phyloP scores from a whole-genome alignment of 2,329 filamentous ascomycete genomes.

The Kalmusia sp. region DNA sequence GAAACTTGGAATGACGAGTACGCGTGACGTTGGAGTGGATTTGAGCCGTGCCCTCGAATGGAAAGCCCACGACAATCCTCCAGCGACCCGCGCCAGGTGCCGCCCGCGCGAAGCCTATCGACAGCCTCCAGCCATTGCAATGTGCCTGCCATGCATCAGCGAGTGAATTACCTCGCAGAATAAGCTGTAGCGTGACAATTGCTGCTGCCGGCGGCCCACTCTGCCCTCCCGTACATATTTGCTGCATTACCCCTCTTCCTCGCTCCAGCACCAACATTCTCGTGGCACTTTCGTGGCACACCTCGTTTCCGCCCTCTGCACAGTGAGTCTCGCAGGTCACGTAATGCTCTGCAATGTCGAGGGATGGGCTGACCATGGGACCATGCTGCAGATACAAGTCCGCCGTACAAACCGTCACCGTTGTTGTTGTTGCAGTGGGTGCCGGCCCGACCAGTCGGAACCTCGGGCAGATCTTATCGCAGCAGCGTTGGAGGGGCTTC shows the following conservation, averaged over 20 bases:
- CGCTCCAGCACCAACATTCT: constrained; percentile 15
- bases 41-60: constrained; percentile 22
- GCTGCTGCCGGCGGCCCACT: constrained; percentile 33
- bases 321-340: not conserved
- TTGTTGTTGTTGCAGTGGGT: constrained; percentile 13
- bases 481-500: constrained; percentile 30
- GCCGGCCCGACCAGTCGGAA: constrained; percentile 28
- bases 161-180: constrained; percentile 30
- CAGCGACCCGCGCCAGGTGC: constrained; percentile 18
- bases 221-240: constrained; percentile 34
- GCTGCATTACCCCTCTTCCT: constrained; percentile 43
- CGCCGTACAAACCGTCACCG: not conserved
- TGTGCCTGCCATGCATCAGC: constrained; percentile 11
- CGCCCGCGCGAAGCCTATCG: constrained; percentile 17
- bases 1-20: constrained; percentile 23
- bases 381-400: not conserved
- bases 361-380: too few species aligned
- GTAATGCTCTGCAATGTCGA: not conserved
- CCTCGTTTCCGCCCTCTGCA: not conserved
- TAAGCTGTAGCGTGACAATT: constrained; percentile 33
- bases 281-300: not conserved
- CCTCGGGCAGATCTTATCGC: constrained; percentile 46
- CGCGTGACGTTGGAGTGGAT: constrained; percentile 41
- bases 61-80: constrained; percentile 36
- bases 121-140: constrained; percentile 12